Conservation (phyloP, 2,329 filamentous ascomycete genomes). For the Lachnellula cervina region DNA sequence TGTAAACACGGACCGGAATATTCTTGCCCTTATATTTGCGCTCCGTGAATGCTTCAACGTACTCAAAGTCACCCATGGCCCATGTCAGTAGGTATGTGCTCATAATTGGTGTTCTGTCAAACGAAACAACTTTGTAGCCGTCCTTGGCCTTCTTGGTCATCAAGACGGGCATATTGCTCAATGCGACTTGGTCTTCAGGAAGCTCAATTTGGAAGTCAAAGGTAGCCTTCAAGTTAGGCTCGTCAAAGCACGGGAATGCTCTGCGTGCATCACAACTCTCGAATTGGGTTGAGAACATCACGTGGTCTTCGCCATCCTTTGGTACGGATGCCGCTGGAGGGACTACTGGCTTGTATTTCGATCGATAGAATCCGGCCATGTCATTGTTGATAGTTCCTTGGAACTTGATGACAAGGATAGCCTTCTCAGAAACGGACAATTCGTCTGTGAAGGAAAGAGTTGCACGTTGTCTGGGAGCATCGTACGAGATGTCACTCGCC, state of each 20-base stretch:
- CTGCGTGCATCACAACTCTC: constrained; percentile 92
- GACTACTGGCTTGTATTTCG: constrained; percentile 81
- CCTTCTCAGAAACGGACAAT: constrained; percentile 62
- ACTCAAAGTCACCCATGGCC: constrained; percentile 96
- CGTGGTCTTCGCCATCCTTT: constrained; percentile 60
- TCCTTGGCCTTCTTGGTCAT: constrained; percentile 52
- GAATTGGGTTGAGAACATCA: constrained; percentile 94
- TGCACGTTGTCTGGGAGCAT: constrained; percentile 77
- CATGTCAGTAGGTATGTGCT: constrained; percentile 87
- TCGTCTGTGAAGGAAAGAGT: constrained; percentile 72
- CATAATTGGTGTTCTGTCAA: constrained; percentile 84
- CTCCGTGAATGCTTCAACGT: constrained; percentile 85
- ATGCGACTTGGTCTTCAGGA: constrained; percentile 77
- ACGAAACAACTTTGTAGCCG: constrained; percentile 69
- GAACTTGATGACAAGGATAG: constrained; percentile 65
- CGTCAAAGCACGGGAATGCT: constrained; percentile 97
- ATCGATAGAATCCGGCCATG: constrained; percentile 91
- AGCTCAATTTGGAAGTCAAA: constrained; percentile 94
- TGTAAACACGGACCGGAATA: constrained; percentile 92
- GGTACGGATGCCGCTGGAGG: constrained; percentile 73
- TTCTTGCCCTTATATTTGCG: constrained; percentile 87
- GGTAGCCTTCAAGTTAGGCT: constrained; percentile 93
- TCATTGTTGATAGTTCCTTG: constrained; percentile 80
- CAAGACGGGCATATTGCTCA: constrained; percentile 95
- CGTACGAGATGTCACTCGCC: constrained; percentile 68